A percentile compares a stretch with the other conserved stretches of the same genome.
These are phyloP conservation scores for Musa acuminata DNA, from an alignment of 176 grass and related monocot genomes.

Conservation along the genomic window DNA sequence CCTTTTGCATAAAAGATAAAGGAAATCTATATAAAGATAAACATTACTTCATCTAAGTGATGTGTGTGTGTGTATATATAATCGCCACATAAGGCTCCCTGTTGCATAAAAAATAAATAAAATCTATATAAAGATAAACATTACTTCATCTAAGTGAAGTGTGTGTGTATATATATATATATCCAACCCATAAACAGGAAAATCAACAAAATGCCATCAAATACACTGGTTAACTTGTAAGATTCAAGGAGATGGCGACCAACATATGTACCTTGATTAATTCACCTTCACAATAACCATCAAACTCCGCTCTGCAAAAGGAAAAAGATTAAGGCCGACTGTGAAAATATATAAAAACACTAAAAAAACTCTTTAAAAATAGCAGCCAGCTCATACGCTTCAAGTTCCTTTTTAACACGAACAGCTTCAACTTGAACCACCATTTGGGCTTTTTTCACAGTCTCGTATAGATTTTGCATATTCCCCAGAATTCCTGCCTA, in stretches of 20 bases:
- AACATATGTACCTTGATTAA: constrained; percentile 70
- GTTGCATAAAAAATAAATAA: neutral
- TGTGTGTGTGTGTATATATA: too few species aligned
- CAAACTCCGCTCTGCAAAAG: constrained; percentile 74
- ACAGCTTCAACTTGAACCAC: constrained; percentile 98
- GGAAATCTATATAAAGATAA: neutral
- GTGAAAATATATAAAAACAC: constrained; percentile 23
- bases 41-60: neutral
- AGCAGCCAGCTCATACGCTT: constrained; percentile 41
- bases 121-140: neutral
- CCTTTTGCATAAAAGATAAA: neutral
- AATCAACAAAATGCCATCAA: neutral
- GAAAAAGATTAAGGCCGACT: constrained; percentile 10
- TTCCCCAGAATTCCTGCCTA: constrained; percentile 89
- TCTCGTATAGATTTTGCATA: constrained; percentile 99
- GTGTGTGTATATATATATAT: neutral
- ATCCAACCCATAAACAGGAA: neutral
- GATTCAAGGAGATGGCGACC: neutral
- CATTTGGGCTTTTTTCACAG: constrained; percentile 96
- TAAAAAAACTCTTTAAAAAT: neutral
- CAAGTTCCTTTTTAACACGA: constrained; percentile 90
- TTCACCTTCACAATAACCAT: constrained; percentile 98
- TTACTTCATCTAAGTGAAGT: neutral
- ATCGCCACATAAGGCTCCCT: neutral
- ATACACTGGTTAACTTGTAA: neutral